phyloP scores from a whole-genome alignment of 768 basidiomycete species.

The Astraeus odoratus region DNA sequence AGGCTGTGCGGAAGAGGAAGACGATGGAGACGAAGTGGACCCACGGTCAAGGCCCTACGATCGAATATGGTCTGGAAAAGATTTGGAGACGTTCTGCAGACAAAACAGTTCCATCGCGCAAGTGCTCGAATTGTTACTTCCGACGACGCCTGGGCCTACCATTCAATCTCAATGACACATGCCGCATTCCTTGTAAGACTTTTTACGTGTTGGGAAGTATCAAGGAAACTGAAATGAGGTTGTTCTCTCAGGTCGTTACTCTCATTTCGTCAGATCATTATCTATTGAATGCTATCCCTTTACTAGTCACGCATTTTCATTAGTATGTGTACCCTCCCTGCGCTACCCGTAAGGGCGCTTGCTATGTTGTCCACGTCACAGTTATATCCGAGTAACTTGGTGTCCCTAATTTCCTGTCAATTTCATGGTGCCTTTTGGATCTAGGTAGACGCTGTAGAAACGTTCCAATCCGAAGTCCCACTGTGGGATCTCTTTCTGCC shows the following conservation, averaged over 20 bases:
- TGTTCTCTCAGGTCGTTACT: conserved; percentile 6
- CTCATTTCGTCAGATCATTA: conserved; percentile 22
- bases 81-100: conserved; percentile 75
- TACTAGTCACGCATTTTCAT: conserved; percentile 21
- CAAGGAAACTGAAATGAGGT: no score
- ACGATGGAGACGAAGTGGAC: conserved; percentile 26
- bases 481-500: no score
- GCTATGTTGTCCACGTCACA: conserved; percentile 20
- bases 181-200: conserved; percentile 18
- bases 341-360: conserved; percentile 19
- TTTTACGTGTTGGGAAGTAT: no score
- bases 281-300: conserved; percentile 20
- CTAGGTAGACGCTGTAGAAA: not conserved
- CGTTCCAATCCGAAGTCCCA: no score
- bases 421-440: conserved; percentile 9
- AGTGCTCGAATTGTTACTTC: conserved; percentile 60
- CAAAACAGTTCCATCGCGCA: conserved; percentile 85
- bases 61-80: conserved; percentile 70
- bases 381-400: conserved; percentile 17
- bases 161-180: conserved; percentile 17
- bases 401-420: conserved; percentile 8
- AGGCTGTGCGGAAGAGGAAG: conserved; percentile 28
- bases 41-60: conserved; percentile 35
- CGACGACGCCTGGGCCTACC: conserved; percentile 37
- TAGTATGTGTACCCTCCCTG: conserved; percentile 24